phyloP scores from a whole-genome alignment of 2,329 filamentous ascomycete genomes.

The Aspergillus hiratsukae region DNA sequence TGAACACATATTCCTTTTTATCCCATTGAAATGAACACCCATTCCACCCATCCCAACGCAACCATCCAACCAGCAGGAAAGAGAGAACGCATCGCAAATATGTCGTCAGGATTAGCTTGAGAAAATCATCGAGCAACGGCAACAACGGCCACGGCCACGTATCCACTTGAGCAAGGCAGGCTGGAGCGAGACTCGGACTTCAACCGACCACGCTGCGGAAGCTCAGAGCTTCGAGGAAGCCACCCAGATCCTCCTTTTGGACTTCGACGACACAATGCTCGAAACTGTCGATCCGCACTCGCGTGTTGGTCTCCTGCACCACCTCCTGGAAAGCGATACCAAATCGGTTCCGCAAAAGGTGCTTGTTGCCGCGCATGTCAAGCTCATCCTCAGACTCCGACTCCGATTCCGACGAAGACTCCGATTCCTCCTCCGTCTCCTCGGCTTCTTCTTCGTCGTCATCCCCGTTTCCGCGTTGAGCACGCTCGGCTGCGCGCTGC shows the following conservation, averaged over 20 bases:
- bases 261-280: conserved; percentile 97
- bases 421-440: conserved; percentile 51
- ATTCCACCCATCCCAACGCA: conserved; percentile 8
- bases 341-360: conserved; percentile 80
- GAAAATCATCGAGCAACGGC: not conserved
- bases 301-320: conserved; percentile 80
- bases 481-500: conserved; percentile 51
- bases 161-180: not conserved
- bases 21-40: conserved; percentile 7
- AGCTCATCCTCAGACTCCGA: conserved; percentile 54
- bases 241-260: conserved; percentile 87
- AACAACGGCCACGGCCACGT: conserved; percentile 2
- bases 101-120: conserved; percentile 3
- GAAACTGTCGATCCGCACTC: conserved; percentile 91
- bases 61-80: not conserved
- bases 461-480: conserved; percentile 49
- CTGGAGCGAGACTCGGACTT: conserved; percentile 2
- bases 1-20: conserved; percentile 15
- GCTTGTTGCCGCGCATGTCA: conserved; percentile 53
- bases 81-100: conserved; percentile 3
- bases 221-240: conserved; percentile 86
- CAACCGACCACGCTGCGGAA: conserved; percentile 76
- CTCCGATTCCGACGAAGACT: conserved; percentile 40
- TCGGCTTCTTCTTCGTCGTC: conserved; percentile 59
- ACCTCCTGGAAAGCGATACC: conserved; percentile 95